A percentile compares a stretch with the other conserved stretches of the same genome.
phyloP scores from a whole-genome alignment of 331 rosid species.

The Dryas integrifolia region DNA sequence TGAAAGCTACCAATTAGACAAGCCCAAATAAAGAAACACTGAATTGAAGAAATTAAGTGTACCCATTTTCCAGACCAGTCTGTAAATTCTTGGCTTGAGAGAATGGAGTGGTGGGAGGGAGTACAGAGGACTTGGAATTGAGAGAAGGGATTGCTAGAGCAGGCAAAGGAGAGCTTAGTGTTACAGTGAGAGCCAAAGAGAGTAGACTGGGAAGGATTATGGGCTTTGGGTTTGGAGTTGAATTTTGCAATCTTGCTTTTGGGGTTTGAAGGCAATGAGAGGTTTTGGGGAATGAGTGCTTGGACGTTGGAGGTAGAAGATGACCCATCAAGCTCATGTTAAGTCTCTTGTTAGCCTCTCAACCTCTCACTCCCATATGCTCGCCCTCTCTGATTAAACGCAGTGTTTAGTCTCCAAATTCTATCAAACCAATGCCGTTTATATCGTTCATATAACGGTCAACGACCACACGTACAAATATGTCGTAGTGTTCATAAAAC shows the following conservation, averaged over 20 bases:
- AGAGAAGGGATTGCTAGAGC: slow-evolving; percentile 71
- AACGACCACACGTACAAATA: neutral
- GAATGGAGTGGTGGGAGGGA: slow-evolving; percentile 83
- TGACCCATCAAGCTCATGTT: slow-evolving; percentile 44
- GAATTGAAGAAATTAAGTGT: neutral
- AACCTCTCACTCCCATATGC: neutral
- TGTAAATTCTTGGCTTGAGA: slow-evolving; percentile 70
- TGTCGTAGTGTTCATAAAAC: neutral
- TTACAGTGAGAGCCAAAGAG: slow-evolving; percentile 55
- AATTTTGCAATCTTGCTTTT: slow-evolving; percentile 18
- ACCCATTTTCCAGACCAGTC: slow-evolving; percentile 82
- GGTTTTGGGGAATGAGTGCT: slow-evolving; percentile 24
- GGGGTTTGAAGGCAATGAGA: slow-evolving; percentile 28
- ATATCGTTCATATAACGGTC: neutral
- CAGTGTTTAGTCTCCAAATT: slow-evolving; percentile 16
- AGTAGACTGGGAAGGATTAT: slow-evolving; percentile 51
- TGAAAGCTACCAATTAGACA: neutral
- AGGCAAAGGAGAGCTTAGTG: slow-evolving; percentile 61
- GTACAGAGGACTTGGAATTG: slow-evolving; percentile 49
- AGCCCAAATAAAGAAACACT: neutral
- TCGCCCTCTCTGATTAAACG: slow-evolving; percentile 8
- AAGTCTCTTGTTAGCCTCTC: neutral
- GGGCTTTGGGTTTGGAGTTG: slow-evolving; percentile 24
- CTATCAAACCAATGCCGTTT: neutral
- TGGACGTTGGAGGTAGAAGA: slow-evolving; percentile 40